Evolutionary conservation across 1,139 yeast species (phyloP), one percentile per base, ranked within the genome.

Genomic region (Candida sp.): DNA sequence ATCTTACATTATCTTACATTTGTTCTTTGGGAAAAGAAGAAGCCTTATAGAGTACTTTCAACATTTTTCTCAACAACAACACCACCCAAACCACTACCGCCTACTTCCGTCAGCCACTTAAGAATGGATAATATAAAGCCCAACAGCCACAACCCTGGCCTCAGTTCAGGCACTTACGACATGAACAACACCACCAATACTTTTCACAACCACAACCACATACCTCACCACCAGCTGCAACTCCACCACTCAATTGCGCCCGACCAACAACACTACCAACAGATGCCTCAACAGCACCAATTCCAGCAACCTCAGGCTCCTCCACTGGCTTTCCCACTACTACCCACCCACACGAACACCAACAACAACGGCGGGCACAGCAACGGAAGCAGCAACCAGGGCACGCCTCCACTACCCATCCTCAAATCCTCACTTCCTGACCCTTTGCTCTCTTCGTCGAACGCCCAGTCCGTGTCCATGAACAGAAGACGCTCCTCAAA

Each of bases 351-450:
- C 49, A 45, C 27, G 22, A 32, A 32, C 6, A 17, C 17, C 38
- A 34, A 34, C 8, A 17, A 25, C 9, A 34, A 32, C 9, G 17
- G 28, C 7, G 30, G 25, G 23, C 33, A 44, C n/a, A 26, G n/a
- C 12, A 12, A 12, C 25, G 31, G 35, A 17, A 32, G 32, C 9
- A 23, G 27, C 7, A 32, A 30, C 27, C 32, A 43, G 7, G 12
- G 11, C 12, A 11, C 32, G n/a, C n/a, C n/a, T n/a, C 47, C 37
- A 11, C 38, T 49, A 17, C 49, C 54, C 7, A 47, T 49, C 11
- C 33, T 50, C 7, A 47, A 40, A 33, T 43, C 53, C 4, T 50
- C 53, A 28, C 43, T 40, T 11, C 49, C 51, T 11, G 53, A 48
- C 28, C 44, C 47, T 17, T 22, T 25, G n/a, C 25, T 41, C 3